Percentiles rank a stretch among this genome's conserved stretches.
These are phyloP conservation scores for Ustilago bromivora DNA, from an alignment of 1,284 basidiomycete genomes.

Conservation along the genomic window DNA sequence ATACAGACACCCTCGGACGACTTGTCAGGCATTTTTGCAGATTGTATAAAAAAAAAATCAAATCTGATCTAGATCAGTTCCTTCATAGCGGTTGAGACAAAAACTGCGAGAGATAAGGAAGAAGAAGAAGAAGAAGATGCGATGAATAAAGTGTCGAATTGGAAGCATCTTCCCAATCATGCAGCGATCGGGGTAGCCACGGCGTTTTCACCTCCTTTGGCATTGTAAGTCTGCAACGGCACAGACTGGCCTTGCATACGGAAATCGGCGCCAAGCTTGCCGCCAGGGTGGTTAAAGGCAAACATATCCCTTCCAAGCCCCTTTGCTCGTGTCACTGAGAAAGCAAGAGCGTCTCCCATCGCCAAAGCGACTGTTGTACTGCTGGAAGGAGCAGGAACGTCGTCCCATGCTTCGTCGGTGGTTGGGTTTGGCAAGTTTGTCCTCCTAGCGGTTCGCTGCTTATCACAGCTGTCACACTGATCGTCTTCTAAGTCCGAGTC, in stretches of 20 bases:
- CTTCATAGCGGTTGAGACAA: no score
- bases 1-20: no score
- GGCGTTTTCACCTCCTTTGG: constrained; percentile 24
- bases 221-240: constrained; percentile 23
- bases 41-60: no score
- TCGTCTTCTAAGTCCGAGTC: constrained; percentile 54
- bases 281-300: constrained; percentile 69
- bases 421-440: constrained; percentile 20
- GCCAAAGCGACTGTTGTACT: constrained; percentile 70
- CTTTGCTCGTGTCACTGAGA: constrained; percentile 59
- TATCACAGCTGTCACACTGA: constrained; percentile 18
- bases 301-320: constrained; percentile 61
- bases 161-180: constrained; percentile 1
- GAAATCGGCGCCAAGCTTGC: constrained; percentile 65
- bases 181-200: constrained; percentile 41
- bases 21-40: no score
- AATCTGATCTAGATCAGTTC: no score
- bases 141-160: no score
- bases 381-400: constrained; percentile 69
- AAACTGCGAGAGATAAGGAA: no score
- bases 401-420: constrained; percentile 54
- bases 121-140: no score
- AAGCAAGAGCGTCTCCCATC: constrained; percentile 70
- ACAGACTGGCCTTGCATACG: constrained; percentile 26
- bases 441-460: constrained; percentile 3